Base-by-base conservation (phyloP, 225 moss, liverwort and hornwort genomes). In the Straminergon stramineum region DNA sequence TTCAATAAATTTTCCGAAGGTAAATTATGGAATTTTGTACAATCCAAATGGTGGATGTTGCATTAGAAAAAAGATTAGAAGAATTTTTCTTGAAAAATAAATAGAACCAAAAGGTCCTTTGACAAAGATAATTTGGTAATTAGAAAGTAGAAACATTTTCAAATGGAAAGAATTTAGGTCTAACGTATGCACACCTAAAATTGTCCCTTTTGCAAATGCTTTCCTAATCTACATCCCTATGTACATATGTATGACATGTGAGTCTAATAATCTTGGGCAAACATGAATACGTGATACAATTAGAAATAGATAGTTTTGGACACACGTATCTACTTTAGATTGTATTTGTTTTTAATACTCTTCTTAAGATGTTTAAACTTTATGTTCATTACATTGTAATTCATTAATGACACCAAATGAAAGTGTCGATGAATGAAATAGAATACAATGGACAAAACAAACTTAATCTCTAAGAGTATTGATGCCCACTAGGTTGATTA, bases 391-490 rank as follows among this genome's bases (percentile, higher is more conserved):
- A 77, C 34, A 53, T 23, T 78, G 11, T n/a, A n/a, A 58, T 17
- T 39, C 0, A 1, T 3, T 0, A 62, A 51, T 65, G 82, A 64
- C 5, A 64, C 15, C 10, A 10, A 64, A 34, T 48, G 11, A 51
- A 51, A 65, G 35, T 18, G 8, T 18, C 5, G 0, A 79, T 27
- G 39, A 35, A 24, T 16, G 11, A 83, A 4, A 11, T 2, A 0
- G 1, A 76, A 2, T 5, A 51, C 5, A 51, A 51, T 18, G 4
- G 2, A 75, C 3, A 51, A 75, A 19, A 19, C 9, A 45, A 74
- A 27, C 10, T 73, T 15, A 16, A 16, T 0, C 0, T 5, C 2
- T 73, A 9, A 16, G 1, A 43, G 1, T 26, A 73, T 1, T 3
- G 1, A 17, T 1, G 11, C 6, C 11, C 5, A 26, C 20, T 15